Base-by-base conservation (phyloP, 2,329 filamentous ascomycete species). In the Colletotrichum melonis region DNA sequence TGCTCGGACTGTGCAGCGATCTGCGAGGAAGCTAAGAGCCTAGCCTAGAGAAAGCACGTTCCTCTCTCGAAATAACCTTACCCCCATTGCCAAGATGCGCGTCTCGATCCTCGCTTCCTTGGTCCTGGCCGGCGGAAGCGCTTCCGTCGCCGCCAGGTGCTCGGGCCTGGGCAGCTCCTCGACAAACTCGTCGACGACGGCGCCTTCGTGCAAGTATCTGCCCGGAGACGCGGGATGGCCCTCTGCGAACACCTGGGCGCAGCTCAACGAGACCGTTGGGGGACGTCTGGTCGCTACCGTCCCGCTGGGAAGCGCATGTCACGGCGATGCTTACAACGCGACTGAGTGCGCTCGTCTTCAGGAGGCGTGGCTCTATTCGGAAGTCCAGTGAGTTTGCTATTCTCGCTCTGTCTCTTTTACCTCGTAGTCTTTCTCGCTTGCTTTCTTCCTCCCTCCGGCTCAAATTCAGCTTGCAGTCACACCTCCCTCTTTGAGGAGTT, bases 211-310 rank as follows among this genome's bases (percentile, higher is more conserved):
- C 68, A 74, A 72, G n/a, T 67, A 67, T 26, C 68, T 74, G 38
- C 72, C 68, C 24, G 72, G 72, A 19, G 72, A 74, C 30, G 62
- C 35, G 7, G 72, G 68, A 8, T 74, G 72, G 72, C 72, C 72
- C 30, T 58, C 68, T 12, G 19, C 35, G 22, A 52, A 58, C 8
- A 42, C n/a, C 38, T 74, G 72, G 72, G 69, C 72, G 52, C 64
- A 52, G 63, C 63, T 74, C 14, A 74, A 72, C 32, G 38, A 58
- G 57, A 74, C 72, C 52, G 72, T 74, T 32, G 63, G 62, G 12
- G 72, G 72, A 5, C 62, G 68, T 35, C 54, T 74, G 16, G 54
- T 74, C 19, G 72, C 72, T 5, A 74, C 72, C 1, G 68, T 74
- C 3, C 68, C 72, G 2, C 28, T 72, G 42, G 72, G 68, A 3